Evolutionary conservation across 2,329 filamentous ascomycete species (phyloP).

Genomic region (Raffaelea ambrosiae): DNA sequence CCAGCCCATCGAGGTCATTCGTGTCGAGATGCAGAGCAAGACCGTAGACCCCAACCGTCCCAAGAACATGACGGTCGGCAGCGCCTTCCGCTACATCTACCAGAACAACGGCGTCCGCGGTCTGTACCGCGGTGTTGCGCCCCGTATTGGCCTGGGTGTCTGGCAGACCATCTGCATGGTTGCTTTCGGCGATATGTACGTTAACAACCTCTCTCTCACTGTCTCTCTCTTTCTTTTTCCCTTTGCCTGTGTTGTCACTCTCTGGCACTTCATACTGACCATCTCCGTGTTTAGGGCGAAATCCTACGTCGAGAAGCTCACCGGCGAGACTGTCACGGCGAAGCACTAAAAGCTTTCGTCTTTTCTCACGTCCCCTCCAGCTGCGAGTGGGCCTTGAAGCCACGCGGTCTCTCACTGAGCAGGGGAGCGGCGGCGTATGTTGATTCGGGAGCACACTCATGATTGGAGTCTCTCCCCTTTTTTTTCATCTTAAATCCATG

Average conservation of each 20-base stretch:
- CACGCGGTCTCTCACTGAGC: no score
- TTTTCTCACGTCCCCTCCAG: no score
- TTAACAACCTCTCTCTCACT: constrained; percentile 18
- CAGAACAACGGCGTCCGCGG: constrained; percentile 78
- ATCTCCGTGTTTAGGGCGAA: constrained; percentile 52
- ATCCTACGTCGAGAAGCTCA: constrained; percentile 58
- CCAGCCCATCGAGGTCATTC: constrained; percentile 99
- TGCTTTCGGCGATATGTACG: constrained; percentile 93
- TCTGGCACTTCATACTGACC: not conserved
- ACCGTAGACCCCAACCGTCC: constrained; percentile 94
- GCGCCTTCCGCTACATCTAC: constrained; percentile 83
- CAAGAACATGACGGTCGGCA: constrained; percentile 97
- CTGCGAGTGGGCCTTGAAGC: no score
- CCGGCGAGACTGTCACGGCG: constrained; percentile 54
- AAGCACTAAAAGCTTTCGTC: constrained; percentile 46
- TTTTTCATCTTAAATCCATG: no score
- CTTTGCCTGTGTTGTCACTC: not conserved
- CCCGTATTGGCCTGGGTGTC: constrained; percentile 87
- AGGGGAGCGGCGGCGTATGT: no score
- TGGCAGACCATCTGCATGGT: constrained; percentile 99
- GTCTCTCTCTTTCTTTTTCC: not conserved
- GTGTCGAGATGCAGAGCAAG: constrained; percentile 99
- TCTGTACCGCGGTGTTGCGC: constrained; percentile 90
- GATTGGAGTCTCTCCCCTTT: no score
- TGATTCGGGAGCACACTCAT: no score